A percentile compares a stretch with the other conserved stretches of the same genome.
Evolutionary conservation across 192 early-diverging fungal genomes (phyloP).

Genomic region (Podila verticillata): DNA sequence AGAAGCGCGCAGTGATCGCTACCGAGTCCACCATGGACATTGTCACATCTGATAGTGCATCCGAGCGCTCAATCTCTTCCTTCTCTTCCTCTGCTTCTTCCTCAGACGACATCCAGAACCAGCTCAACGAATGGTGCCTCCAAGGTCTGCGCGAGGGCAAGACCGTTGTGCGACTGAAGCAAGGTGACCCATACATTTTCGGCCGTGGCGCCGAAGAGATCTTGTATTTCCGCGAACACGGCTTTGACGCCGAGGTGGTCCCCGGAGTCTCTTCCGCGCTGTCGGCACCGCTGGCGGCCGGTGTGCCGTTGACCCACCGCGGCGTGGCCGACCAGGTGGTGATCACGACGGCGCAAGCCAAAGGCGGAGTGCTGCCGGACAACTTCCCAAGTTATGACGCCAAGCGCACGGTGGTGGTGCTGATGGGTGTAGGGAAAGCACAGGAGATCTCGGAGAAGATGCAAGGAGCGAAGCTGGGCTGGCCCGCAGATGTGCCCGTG

Average conservation of each 20-base stretch:
- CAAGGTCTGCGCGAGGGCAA: constrained; percentile 71
- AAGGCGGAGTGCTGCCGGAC: constrained; percentile 80
- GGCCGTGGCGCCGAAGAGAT: constrained; percentile 94
- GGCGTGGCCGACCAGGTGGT: constrained; percentile 89
- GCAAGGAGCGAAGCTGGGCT: constrained; percentile 52
- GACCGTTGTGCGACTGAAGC: constrained; percentile 87
- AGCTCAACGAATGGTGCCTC: constrained; percentile 77
- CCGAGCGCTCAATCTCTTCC: constrained; percentile 1
- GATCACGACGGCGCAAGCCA: constrained; percentile 82
- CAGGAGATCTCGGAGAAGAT: constrained; percentile 68
- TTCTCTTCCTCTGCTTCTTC: too few relatives aligned
- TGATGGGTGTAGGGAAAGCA: constrained; percentile 88
- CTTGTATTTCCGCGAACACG: constrained; percentile 73
- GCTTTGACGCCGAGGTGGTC: constrained; percentile 69
- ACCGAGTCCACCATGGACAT: neutral
- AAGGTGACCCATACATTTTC: constrained; percentile 94
- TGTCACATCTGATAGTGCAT: neutral
- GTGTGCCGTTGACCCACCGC: constrained; percentile 88
- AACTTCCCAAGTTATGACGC: constrained; percentile 70
- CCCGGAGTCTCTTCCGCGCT: constrained; percentile 85
- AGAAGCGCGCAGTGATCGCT: constrained; percentile 30
- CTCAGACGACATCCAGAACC: constrained; percentile 79
- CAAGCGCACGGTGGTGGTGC: constrained; percentile 80
- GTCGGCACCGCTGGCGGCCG: constrained; percentile 76
- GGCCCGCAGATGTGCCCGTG: constrained; percentile 73